Evolutionary conservation across 345 rosid genomes (phyloP).

Genomic region (Lepidium africanum): DNA sequence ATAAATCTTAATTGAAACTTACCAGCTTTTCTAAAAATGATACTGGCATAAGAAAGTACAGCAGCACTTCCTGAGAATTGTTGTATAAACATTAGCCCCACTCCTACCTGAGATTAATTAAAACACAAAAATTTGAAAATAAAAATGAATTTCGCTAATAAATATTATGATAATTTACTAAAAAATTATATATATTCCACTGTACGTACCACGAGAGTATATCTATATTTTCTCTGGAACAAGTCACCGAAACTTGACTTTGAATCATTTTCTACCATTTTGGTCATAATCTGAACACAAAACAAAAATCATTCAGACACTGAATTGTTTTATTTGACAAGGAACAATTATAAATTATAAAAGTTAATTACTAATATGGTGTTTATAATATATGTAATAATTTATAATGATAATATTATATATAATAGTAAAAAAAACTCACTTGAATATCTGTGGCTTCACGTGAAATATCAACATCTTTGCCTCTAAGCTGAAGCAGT

Average conservation of each 20-base stretch:
- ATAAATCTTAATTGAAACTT: too few relatives aligned
- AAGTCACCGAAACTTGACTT: constrained; percentile 23
- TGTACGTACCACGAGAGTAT: constrained; percentile 35
- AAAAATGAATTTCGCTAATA: too few relatives aligned
- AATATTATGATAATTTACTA: too few relatives aligned
- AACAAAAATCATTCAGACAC: background rate
- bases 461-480: constrained; percentile 38
- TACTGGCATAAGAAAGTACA: constrained; percentile 27
- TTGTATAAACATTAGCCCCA: constrained; percentile 36
- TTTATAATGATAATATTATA: too few relatives aligned
- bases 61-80: constrained; percentile 38
- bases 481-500: constrained; percentile 43
- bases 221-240: constrained; percentile 39
- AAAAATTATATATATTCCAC: background rate
- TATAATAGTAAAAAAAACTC: background rate
- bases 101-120: constrained; percentile 34
- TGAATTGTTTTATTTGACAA: too few relatives aligned
- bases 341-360: too few relatives aligned
- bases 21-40: constrained; percentile 38
- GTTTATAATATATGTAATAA: too few relatives aligned
- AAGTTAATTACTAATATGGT: too few relatives aligned
- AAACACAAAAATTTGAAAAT: background rate
- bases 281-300: constrained; percentile 28
- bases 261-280: constrained; percentile 17
- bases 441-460: constrained; percentile 53